Base-by-base conservation (phyloP, 1,139 yeast genomes). In the Saccharomyces uvarum region DNA sequence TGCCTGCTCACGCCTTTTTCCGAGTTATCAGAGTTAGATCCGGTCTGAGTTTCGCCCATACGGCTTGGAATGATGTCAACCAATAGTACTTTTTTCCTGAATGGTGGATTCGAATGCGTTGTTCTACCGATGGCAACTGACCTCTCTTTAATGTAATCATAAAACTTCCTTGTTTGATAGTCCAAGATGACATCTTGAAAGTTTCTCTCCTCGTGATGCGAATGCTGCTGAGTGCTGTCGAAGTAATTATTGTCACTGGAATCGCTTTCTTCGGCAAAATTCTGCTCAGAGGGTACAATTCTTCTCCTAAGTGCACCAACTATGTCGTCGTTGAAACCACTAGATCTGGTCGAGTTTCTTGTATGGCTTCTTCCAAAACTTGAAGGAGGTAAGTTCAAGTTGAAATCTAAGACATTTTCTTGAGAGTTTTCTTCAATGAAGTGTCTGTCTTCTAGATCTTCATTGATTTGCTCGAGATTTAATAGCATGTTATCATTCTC, bases 371-470 rank as follows among this genome's bases (percentile, higher is more conserved):
- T 55, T 2, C 70, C 71, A 49, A 63, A 59, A 50, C 70, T 65
- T 5, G 72, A 68, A 8, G 71, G 67, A 1, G 69, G 68, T 38
- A 68, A 52, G 16, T 65, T 62, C 16, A 68, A 54, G 51, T 66
- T 61, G n/a, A 64, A 51, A 11, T 59, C 54, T 58, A 67, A 53
- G 33, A 57, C 58, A 32, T 61, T 61, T 33, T 53, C 57, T 19
- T 46, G 42, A 14, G 52, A 50, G 24, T 48, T 48, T n/a, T 52
- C 54, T 32, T 49, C 54, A 19, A 52, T 49, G 6, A 56, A 52
- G 7, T 54, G 49, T 16, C 55, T 54, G n/a, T 56, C 62, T 6
- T 61, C 61, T 9, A 61, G 47, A 8, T 67, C 67, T 51, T 68
- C 70, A 50, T 65, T 60, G 24, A 66, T 64, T 49, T 67, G 70